Evolutionary conservation across 768 basidiomycete species (phyloP), one percentile per base, ranked within the genome.

Genomic region (Hericium erinaceus): DNA sequence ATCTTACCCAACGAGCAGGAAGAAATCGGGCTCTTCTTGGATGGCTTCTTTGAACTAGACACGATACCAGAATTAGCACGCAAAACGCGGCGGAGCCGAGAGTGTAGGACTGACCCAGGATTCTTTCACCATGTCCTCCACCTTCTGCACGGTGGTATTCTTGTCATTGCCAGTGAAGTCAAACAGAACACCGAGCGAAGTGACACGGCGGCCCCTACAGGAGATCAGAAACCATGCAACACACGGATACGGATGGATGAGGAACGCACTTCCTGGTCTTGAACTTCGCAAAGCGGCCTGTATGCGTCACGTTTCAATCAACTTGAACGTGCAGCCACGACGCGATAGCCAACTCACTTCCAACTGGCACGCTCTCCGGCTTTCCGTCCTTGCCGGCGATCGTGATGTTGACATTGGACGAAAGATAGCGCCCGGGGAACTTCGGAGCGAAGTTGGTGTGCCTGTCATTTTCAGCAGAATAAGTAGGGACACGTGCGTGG

Each of bases 321-420:
- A 33, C 7, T 33, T 33, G 49, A 8, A 51, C 20, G 24, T 20
- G 28, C 16, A n/a, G 20, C 8, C 16, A 51, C 28, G 49, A 24
- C 8, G 49, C 10, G 6, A 4, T 20, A 16, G 9, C 18, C 15
- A 3, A 65, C 73, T 57, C 58, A 75, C 76, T 71, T 20, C 81
- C 80, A 41, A 80, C 67, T 0, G 79, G 77, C 1, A 77, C 70
- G 51, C 69, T 77, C 58, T 70, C 67, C 1, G 58, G 59, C 24
- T 71, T 58, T 15, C 73, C 75, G 13, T 68, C 56, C 41, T 72
- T 64, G 63, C 80, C 77, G 15, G 75, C 60, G 10, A 87, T 66
- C 2, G 91, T 92, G 66, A 95, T 89, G 71, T 95, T 89, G 56
- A 82, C 88, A 64, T 95, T 95, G 2, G 85, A 89, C 1, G 90